These are phyloP conservation scores for Septoria linicola DNA, from an alignment of 2,329 filamentous ascomycete species.

Conservation along the genomic window DNA sequence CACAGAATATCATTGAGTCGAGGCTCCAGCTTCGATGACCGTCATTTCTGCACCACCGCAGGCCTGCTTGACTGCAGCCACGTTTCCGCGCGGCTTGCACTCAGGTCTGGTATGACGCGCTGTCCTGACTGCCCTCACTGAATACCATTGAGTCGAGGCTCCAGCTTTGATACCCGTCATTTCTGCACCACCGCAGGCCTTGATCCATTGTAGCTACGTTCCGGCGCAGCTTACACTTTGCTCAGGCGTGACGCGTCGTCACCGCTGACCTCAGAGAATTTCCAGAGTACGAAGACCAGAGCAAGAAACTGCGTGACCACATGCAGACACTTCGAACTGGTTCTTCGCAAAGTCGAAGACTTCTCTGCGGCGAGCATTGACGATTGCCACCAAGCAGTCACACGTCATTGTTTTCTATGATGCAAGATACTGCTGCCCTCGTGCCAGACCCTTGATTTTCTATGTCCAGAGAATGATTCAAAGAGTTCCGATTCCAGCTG, in stretches of 20 bases:
- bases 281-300: background rate
- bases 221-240: background rate
- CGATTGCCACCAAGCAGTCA: background rate
- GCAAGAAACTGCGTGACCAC: background rate
- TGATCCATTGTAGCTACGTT: background rate
- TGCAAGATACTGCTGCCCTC: background rate
- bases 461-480: background rate
- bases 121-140: too few species aligned
- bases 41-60: background rate
- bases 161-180: background rate
- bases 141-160: background rate
- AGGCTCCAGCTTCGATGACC: background rate
- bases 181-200: background rate
- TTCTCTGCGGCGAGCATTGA: background rate
- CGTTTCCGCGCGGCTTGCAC: background rate
- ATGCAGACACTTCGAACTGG: background rate
- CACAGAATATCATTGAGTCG: background rate
- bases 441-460: conserved; percentile 3
- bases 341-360: too few species aligned
- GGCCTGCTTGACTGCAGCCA: background rate
- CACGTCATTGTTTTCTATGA: too few species aligned
- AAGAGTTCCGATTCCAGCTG: background rate
- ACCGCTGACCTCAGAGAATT: background rate
- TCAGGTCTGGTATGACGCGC: too few species aligned
- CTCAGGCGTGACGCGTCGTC: too few species aligned